phyloP scores from a whole-genome alignment of 352 stramenopile genomes.

The Phytophthora foliorum region DNA sequence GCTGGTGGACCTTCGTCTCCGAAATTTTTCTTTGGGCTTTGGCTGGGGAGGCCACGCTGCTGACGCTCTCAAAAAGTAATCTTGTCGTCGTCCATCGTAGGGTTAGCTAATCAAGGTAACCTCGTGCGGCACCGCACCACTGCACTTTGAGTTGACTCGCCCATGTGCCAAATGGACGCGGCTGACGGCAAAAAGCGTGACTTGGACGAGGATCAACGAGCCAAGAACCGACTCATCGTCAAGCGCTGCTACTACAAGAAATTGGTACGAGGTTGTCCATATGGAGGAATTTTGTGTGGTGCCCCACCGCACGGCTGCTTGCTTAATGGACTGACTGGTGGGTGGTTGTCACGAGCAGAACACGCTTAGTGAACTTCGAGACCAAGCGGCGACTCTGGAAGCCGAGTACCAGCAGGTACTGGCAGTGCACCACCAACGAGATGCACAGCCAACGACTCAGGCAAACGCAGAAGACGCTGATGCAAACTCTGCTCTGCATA shows the following conservation, averaged over 20 bases:
- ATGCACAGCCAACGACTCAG: slow-evolving; percentile 35
- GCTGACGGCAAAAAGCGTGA: slow-evolving; percentile 15
- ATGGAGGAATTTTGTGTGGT: no score
- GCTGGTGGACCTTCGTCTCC: slow-evolving; percentile 3
- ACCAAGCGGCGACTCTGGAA: slow-evolving; percentile 51
- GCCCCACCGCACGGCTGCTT: no score
- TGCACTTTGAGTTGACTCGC: slow-evolving; percentile 20
- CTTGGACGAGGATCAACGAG: slow-evolving; percentile 46
- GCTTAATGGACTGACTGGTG: slow-evolving; percentile 14
- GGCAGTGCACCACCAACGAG: slow-evolving; percentile 31
- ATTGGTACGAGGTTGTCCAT: slow-evolving; percentile 44
- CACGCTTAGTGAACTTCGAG: slow-evolving; percentile 61
- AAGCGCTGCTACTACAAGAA: slow-evolving; percentile 84
- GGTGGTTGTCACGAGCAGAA: slow-evolving; percentile 38
- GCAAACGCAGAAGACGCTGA: not conserved
- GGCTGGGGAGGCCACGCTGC: slow-evolving; percentile 3
- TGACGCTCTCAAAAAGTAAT: slow-evolving; percentile 32
- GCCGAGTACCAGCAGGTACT: slow-evolving; percentile 53
- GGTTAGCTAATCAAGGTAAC: slow-evolving; percentile 30
- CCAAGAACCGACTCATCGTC: slow-evolving; percentile 70
- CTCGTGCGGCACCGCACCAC: slow-evolving; percentile 16
- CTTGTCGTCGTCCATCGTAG: slow-evolving; percentile 17
- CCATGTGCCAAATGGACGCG: slow-evolving; percentile 31
- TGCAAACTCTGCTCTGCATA: slow-evolving; percentile 21
- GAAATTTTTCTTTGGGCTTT: slow-evolving; percentile 33